Conservation (phyloP, 495 filamentous ascomycete species). For the Opeltia flavorubescens region DNA sequence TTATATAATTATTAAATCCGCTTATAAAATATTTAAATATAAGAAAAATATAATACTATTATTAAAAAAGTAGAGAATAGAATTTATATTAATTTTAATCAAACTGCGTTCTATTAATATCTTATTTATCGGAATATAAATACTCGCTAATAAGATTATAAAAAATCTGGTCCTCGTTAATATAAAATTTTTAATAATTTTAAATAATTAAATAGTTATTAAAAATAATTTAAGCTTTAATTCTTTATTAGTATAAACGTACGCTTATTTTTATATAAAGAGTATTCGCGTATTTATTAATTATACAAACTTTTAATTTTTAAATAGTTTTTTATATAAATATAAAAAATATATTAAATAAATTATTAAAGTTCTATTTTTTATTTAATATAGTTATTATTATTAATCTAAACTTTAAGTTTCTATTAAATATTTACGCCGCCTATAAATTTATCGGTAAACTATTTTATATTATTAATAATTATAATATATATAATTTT, state of each 20-base stretch:
- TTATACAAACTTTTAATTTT: constrained; percentile 72
- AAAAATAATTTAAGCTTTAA: constrained; percentile 76
- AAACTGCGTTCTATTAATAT: constrained; percentile 85
- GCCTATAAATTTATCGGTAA: constrained; percentile 57
- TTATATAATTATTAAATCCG: constrained; percentile 97
- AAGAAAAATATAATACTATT: constrained; percentile 45
- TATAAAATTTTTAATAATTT: constrained; percentile 77
- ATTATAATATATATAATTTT: constrained; percentile 87
- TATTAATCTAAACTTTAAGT: constrained; percentile 65
- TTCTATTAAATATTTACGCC: constrained; percentile 66
- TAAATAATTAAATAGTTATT: constrained; percentile 64
- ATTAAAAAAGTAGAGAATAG: not conserved
- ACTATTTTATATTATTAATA: constrained; percentile 77
- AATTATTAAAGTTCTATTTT: constrained; percentile 56
- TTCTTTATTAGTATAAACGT: constrained; percentile 86
- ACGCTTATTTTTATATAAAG: constrained; percentile 10
- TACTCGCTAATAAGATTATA: constrained; percentile 86
- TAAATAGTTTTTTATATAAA: constrained; percentile 66
- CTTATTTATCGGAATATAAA: constrained; percentile 74
- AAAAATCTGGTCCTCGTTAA: constrained; percentile 97
- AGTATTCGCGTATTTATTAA: constrained; percentile 1
- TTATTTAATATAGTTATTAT: constrained; percentile 79
- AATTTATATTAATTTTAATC: constrained; percentile 3
- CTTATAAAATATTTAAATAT: constrained; percentile 94
- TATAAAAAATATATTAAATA: constrained; percentile 41